phyloP scores from a whole-genome alignment of 805 yeast species.

The Wickerhamomyces strasburgensis region DNA sequence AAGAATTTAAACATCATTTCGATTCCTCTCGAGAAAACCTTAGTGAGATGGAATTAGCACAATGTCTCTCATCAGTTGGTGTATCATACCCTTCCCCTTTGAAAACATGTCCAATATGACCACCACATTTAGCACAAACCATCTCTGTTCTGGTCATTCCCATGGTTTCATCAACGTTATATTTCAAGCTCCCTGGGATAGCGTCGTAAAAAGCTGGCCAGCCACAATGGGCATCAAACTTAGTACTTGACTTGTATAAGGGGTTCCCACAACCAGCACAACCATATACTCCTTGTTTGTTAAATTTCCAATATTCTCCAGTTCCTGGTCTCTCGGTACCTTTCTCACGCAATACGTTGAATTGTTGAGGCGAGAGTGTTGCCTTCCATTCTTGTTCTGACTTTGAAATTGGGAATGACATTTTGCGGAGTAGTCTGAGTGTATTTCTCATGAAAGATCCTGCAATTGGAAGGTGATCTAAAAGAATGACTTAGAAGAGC shows the following conservation, averaged over 20 bases:
- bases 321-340: conserved; percentile 43
- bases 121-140: conserved; percentile 83
- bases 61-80: conserved; percentile 90
- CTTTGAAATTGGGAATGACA: conserved; percentile 17
- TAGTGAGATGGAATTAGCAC: conserved; percentile 84
- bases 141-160: conserved; percentile 91
- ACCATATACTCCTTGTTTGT: conserved; percentile 56
- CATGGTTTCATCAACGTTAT: conserved; percentile 51
- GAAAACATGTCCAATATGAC: conserved; percentile 94
- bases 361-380: conserved; percentile 67
- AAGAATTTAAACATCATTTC: no score
- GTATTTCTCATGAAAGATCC: conserved; percentile 1
- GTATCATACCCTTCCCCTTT: conserved; percentile 82
- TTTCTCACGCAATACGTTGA: conserved; percentile 67
- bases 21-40: conserved; percentile 39
- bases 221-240: conserved; percentile 90
- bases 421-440: conserved; percentile 2
- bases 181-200: conserved; percentile 67
- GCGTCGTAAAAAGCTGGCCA: conserved; percentile 98
- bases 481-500: no score
- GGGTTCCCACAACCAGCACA: conserved; percentile 89
- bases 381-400: conserved; percentile 75
- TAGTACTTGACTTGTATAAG: conserved; percentile 70
- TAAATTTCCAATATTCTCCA: conserved; percentile 36
- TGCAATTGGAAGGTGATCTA: background rate